Evolutionary conservation across 768 basidiomycete species (phyloP).

Genomic region (Suillus luteus): DNA sequence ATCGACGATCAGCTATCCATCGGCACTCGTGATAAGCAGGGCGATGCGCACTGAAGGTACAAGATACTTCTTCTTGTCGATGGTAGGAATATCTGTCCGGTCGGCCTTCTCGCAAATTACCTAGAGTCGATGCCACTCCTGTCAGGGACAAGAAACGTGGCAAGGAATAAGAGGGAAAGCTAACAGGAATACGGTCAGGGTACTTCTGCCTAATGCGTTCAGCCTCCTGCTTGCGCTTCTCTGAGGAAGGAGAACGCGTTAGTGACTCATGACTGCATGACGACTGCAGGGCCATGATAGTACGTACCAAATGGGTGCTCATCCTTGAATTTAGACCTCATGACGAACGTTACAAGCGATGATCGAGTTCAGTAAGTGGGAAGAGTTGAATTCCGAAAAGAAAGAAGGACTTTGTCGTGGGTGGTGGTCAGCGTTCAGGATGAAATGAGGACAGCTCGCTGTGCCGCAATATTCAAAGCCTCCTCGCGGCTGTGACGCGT

Average conservation of each 20-base stretch:
- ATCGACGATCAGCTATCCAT: slow-evolving; percentile 30
- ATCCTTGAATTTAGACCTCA: slow-evolving; percentile 98
- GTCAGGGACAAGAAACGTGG: slow-evolving; percentile 15
- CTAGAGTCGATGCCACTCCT: slow-evolving; percentile 41
- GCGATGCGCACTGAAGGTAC: slow-evolving; percentile 82
- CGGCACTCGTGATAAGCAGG: slow-evolving; percentile 9
- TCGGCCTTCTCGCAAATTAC: slow-evolving; percentile 99
- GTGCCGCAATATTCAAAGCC: slow-evolving; percentile 29
- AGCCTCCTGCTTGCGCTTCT: slow-evolving; percentile 99
- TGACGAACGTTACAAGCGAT: slow-evolving; percentile 33
- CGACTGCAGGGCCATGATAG: slow-evolving; percentile 25
- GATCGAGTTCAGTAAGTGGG: slow-evolving; percentile 13
- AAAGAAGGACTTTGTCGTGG: slow-evolving; percentile 16
- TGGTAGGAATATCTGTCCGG: slow-evolving; percentile 96
- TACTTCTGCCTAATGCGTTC: slow-evolving; percentile 99
- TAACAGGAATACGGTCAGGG: slow-evolving; percentile 94
- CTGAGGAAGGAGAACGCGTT: slow-evolving; percentile 43
- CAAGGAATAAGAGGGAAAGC: slow-evolving; percentile 29
- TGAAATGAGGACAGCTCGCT: slow-evolving; percentile 23
- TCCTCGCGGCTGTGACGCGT: slow-evolving; percentile 36
- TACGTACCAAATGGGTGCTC: slow-evolving; percentile 93
- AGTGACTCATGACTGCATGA: slow-evolving; percentile 32
- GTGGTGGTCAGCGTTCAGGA: slow-evolving; percentile 31
- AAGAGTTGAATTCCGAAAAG: slow-evolving; percentile 12
- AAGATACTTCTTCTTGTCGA: slow-evolving; percentile 99